Base-by-base conservation (phyloP, 768 basidiomycete species). In the Pisolithus orientalis region DNA sequence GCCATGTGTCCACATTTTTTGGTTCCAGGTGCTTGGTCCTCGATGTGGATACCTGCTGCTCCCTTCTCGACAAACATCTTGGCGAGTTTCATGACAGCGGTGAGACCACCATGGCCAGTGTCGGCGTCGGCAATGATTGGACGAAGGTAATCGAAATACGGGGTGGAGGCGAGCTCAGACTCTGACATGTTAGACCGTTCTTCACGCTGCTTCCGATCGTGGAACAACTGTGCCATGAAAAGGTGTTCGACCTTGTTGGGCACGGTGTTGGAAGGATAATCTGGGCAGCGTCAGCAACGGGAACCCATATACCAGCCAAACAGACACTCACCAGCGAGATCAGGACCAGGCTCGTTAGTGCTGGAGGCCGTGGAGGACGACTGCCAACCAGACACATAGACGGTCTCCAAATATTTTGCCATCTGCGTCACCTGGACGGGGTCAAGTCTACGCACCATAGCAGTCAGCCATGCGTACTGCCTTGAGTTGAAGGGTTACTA, bases 11-110 rank as follows among this genome's bases (percentile, higher is more conserved):
- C 87, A 57, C 87, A 90, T 65, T 99, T 99, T 75, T 99, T 97
- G 17, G 95, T 96, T 21, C 94, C 94, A 0, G 94, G 87, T 11
- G 94, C 94, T 69, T 99, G 96, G 64, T 99, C 96, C 65, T 99
- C 96, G 64, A 99, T 78, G 68, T 99, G 96, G 49, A 99, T 92
- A 21, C 95, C 96, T 14, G 96, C 94, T 0, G 96, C 96, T 56
- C 96, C 95, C 62, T 93, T 90, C 73, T 99, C 96, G 58, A 97
- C 93, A 65, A 99, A 97, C 81, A 99, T 84, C 73, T 99, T 99
- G 53, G 96, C 83, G 55, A 99, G 83, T 74, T 97, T 98, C 92
- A 98, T 95, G 55, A 92, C 84, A 16, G 96, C 94, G n/a, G 94
- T 97, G 60, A 98, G 74, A 56, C 95, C 95, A 62, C 95, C 95